Evolutionary conservation across 1,139 yeast species (phyloP).

Genomic region (Kurtzmaniella quercitrusa): DNA sequence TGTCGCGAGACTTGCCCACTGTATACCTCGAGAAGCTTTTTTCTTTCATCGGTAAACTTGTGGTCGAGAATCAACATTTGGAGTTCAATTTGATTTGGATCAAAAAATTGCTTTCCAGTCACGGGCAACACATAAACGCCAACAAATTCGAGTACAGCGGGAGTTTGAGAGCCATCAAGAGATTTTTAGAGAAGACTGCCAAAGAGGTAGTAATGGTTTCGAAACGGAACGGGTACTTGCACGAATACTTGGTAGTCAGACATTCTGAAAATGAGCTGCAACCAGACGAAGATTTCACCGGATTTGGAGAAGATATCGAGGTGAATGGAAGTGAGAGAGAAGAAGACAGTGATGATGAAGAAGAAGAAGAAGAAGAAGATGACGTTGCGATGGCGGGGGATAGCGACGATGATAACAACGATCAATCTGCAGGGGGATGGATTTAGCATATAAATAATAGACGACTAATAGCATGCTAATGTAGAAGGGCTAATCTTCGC

Average conservation of each 20-base stretch:
- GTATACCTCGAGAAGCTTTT: conserved; percentile 71
- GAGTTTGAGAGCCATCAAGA: conserved; percentile 65
- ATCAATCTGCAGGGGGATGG: conserved; percentile 5
- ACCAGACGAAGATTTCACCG: conserved; percentile 7
- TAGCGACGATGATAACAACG: conserved; percentile 10
- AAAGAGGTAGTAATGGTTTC: conserved; percentile 64
- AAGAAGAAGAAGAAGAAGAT: conserved; percentile 16
- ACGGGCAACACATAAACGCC: conserved; percentile 69
- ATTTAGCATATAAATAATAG: neutral
- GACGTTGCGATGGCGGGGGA: conserved; percentile 15
- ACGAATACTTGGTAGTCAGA: conserved; percentile 30
- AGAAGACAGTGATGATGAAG: conserved; percentile 15
- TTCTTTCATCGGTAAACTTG: conserved; percentile 64
- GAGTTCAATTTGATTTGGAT: conserved; percentile 87
- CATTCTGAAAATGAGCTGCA: conserved; percentile 16
- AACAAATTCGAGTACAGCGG: conserved; percentile 64
- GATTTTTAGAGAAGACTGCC: conserved; percentile 70
- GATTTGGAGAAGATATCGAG: conserved; percentile 12
- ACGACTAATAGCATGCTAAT: neutral
- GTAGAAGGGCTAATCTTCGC: neutral
- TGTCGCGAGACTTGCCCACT: conserved; percentile 64
- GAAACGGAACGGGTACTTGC: conserved; percentile 52
- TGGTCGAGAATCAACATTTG: conserved; percentile 76
- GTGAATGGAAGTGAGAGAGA: conserved; percentile 15
- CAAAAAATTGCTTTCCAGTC: conserved; percentile 58